Base-by-base conservation (phyloP, 345 rosid species). In the Barbarea vulgaris region DNA sequence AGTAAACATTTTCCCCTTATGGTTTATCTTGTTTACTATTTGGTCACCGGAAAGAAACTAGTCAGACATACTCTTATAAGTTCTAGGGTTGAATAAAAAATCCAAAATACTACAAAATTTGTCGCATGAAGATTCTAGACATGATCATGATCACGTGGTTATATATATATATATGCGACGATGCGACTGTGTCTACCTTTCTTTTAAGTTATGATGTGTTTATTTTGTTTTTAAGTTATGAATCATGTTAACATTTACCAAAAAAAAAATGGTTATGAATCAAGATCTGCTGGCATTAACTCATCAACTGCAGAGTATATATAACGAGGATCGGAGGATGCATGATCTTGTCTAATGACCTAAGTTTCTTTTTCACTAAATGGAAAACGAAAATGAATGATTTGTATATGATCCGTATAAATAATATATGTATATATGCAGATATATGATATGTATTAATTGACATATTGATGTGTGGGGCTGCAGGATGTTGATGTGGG, bases 401-500 rank as follows among this genome's bases (percentile, higher is more conserved):
- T 19, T 69, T 8, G 6, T 31, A 31, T 31, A 5, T n/a, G 47
- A 21, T 31, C 11, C 5, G 17, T 31, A 13, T 9, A 53, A 22
- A 25, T 17, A 22, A 25, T 17, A 53, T 41, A 30, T 13, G 24
- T 15, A 17, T 12, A 51, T 28, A n/a, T 10, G 17, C 37, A 34
- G 1, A 19, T 28, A 59, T 5, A 37, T 39, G n/a, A 5, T 59
- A 4, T 47, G 51, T 56, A 74, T 33, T 34, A 59, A 46, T 11
- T 30, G 58, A 46, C 15, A 30, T 28, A 42, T 66, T 39, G 69
- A 60, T 68, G 30, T 76, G 36, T 68, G 37, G 42, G 47, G 19
- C 2, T 46, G 54, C 54, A 94, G 98, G 92, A 94, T 94, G 98
- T 80, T 94, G 90, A 94, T 94, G 98, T 94, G 98, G 98, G 98